phyloP scores from a whole-genome alignment of 257 asterid species.

The Salvia splendens region DNA sequence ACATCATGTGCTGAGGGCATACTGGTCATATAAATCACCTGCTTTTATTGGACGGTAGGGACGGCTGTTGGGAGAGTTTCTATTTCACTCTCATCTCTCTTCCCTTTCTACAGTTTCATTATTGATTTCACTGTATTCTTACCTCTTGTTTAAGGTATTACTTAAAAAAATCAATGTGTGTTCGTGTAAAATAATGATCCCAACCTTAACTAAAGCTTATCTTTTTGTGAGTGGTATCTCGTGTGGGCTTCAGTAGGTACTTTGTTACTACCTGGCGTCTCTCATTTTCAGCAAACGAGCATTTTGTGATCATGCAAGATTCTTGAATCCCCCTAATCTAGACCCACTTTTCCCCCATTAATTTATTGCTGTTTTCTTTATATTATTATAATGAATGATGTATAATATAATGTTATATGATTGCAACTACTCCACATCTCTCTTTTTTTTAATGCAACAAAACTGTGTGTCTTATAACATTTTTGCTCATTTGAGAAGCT shows the following conservation, averaged over 20 bases:
- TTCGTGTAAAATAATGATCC: conserved; percentile 29
- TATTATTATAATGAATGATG: conserved; percentile 13
- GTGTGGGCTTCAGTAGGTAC: conserved; percentile 53
- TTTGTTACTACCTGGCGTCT: conserved; percentile 47
- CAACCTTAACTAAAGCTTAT: conserved; percentile 21
- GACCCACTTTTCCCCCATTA: conserved; percentile 34
- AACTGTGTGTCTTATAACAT: background rate
- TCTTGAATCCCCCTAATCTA: conserved; percentile 46
- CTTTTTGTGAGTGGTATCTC: conserved; percentile 38
- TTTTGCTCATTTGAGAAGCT: conserved; percentile 42
- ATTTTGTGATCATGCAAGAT: conserved; percentile 38
- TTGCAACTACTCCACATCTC: conserved; percentile 55
- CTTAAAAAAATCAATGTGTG: conserved; percentile 6
- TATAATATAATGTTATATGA: conserved; percentile 41
- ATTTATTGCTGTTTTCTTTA: conserved; percentile 36
- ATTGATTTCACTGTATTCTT: conserved; percentile 26
- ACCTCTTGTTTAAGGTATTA: conserved; percentile 26
- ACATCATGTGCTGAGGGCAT: conserved; percentile 34
- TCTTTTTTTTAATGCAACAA: conserved; percentile 30
- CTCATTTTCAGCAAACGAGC: conserved; percentile 42
- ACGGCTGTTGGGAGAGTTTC: conserved; percentile 49
- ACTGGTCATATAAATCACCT: conserved; percentile 34
- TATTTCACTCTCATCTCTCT: conserved; percentile 34
- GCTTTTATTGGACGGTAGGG: conserved; percentile 36
- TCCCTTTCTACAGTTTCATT: no score